These are phyloP conservation scores for Talaromyces liani DNA, from an alignment of 495 filamentous ascomycete genomes.

Conservation along the genomic window DNA sequence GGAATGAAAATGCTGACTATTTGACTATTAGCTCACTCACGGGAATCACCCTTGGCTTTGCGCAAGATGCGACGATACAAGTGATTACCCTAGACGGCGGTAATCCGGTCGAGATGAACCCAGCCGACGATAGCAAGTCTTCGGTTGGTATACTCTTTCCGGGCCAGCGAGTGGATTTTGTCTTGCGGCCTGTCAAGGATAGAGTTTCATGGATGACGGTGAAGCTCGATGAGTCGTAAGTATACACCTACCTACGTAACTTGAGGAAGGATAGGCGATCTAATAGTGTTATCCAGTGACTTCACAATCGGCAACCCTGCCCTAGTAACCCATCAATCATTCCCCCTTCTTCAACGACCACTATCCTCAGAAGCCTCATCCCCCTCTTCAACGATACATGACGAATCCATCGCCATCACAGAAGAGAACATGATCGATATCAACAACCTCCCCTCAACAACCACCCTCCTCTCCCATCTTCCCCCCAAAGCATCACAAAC, in stretches of 20 bases:
- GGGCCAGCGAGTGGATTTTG: constrained; percentile 43
- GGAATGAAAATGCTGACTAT: too few relatives aligned
- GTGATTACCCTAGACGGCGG: constrained; percentile 38
- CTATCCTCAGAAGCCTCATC: not conserved
- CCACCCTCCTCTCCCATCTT: constrained; percentile 15
- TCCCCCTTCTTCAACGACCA: constrained; percentile 19
- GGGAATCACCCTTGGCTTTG: constrained; percentile 31
- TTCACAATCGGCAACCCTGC: constrained; percentile 42
- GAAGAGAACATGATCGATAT: constrained; percentile 16
- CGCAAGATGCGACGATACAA: not conserved
- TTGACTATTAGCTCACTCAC: constrained; percentile 28
- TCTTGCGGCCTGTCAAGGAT: constrained; percentile 17
- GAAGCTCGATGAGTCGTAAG: constrained; percentile 36
- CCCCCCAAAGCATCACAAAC: constrained; percentile 27
- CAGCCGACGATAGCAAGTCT: constrained; percentile 13
- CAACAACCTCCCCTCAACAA: constrained; percentile 17
- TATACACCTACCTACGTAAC: too few relatives aligned
- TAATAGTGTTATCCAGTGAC: constrained; percentile 14
- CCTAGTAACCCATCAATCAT: constrained; percentile 31
- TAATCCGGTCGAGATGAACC: constrained; percentile 17
- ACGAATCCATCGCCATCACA: not conserved
- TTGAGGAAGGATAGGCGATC: not conserved
- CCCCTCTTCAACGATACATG: not conserved
- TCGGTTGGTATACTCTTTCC: constrained; percentile 39
- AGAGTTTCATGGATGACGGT: constrained; percentile 23